A percentile compares a stretch with the other conserved stretches of the same genome.
Evolutionary conservation across 148 eudicot genomes (phyloP).

Genomic region (Chenopodium formosanum): DNA sequence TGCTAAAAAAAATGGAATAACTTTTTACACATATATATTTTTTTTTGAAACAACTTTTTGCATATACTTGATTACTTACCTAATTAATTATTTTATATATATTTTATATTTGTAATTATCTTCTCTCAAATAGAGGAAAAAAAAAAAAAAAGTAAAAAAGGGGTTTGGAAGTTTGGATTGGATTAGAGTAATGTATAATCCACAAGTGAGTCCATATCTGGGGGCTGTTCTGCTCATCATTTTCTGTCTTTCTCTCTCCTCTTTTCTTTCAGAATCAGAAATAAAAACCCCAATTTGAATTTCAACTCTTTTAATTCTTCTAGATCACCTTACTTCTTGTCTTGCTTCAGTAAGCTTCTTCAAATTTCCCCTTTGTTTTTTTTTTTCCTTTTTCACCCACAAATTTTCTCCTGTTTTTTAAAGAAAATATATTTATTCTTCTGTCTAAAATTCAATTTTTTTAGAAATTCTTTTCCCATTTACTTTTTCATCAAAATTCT

Average conservation of each 20-base stretch:
- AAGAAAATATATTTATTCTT: not conserved
- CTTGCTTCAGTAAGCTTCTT: conserved; percentile 30
- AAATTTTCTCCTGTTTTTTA: not conserved
- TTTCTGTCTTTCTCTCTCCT: conserved; percentile 13
- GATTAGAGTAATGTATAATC: conserved; percentile 28
- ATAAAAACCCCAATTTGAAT: conserved; percentile 17
- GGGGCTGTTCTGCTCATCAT: conserved; percentile 28
- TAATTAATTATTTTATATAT: no score
- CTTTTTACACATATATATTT: no score
- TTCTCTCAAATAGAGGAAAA: not conserved
- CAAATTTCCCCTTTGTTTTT: not conserved
- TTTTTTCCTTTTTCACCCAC: not conserved
- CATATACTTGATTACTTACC: no score
- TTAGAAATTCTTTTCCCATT: not conserved
- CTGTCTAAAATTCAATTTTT: not conserved
- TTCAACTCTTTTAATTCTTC: conserved; percentile 8
- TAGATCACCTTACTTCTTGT: conserved; percentile 24
- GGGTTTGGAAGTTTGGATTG: not conserved
- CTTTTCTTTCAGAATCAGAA: not conserved
- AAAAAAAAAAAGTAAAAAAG: not conserved
- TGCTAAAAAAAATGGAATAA: no score
- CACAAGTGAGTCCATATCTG: conserved; percentile 31
- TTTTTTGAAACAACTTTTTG: no score
- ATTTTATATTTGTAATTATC: no score
- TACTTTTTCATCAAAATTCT: conserved; percentile 7